A percentile compares a stretch with the other conserved stretches of the same genome.
Conservation (phyloP, 352 stramenopile species). For the Pythium utonaiense region DNA sequence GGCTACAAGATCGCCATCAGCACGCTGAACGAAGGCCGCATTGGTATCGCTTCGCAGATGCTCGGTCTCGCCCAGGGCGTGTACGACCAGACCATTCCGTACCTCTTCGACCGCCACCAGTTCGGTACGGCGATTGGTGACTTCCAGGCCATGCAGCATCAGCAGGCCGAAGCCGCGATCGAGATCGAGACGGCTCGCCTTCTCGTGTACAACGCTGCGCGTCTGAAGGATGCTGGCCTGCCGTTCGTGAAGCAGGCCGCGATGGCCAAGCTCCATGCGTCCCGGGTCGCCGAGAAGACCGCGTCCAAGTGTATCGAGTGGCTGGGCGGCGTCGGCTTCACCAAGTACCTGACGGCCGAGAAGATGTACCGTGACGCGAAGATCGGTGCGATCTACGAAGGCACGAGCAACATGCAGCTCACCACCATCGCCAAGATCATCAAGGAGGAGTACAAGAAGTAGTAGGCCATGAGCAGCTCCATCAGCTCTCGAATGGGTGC, state of each 20-base stretch:
- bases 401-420: constrained; percentile 97
- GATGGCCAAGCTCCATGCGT: constrained; percentile 97
- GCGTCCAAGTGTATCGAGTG: constrained; percentile 96
- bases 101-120: constrained; percentile 95
- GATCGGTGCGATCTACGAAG: constrained; percentile 97
- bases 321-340: constrained; percentile 95
- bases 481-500: background rate
- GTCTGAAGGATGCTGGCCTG: constrained; percentile 92
- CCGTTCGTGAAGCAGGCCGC: constrained; percentile 97
- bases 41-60: constrained; percentile 98
- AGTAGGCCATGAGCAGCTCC: constrained; percentile 27
- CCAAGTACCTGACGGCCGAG: constrained; percentile 91
- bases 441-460: constrained; percentile 87
- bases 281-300: constrained; percentile 92
- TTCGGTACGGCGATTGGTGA: constrained; percentile 93
- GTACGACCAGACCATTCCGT: constrained; percentile 94
- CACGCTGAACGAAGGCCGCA: constrained; percentile 94
- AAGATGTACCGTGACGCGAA: constrained; percentile 98
- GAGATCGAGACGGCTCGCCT: constrained; percentile 93
- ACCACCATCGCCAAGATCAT: constrained; percentile 92
- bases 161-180: constrained; percentile 94
- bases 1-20: constrained; percentile 98
- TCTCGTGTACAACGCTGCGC: constrained; percentile 94
- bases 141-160: constrained; percentile 96
- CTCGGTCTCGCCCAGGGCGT: constrained; percentile 96